These are phyloP conservation scores for Aplosporella prunicola DNA, from an alignment of 2,329 filamentous ascomycete genomes.

Conservation along the genomic window DNA sequence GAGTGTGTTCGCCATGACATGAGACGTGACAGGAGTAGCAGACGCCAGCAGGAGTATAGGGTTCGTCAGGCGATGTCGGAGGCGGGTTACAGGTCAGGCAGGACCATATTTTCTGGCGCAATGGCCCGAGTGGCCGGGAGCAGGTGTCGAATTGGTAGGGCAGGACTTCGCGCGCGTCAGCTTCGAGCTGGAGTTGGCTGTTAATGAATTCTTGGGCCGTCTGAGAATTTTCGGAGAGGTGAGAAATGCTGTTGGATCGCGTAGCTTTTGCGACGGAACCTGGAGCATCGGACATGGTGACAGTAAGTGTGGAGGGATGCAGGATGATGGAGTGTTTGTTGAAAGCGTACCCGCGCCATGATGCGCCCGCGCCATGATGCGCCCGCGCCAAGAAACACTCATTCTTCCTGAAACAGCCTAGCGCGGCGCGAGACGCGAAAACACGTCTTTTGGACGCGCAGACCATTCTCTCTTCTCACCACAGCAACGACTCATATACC, in stretches of 20 bases:
- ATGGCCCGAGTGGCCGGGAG: conserved; percentile 76
- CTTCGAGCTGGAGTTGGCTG: conserved; percentile 81
- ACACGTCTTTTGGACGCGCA: too few relatives aligned
- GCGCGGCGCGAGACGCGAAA: too few relatives aligned
- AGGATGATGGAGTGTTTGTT: too few relatives aligned
- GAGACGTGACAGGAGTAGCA: conserved; percentile 97
- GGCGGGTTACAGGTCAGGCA: conserved; percentile 90
- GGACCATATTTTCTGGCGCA: conserved; percentile 83
- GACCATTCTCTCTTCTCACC: too few relatives aligned
- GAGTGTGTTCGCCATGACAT: conserved; percentile 87
- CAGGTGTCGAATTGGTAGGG: conserved; percentile 94
- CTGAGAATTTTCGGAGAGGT: conserved; percentile 43
- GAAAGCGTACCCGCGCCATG: too few relatives aligned
- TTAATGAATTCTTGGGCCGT: conserved; percentile 64
- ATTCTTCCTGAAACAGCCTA: too few relatives aligned
- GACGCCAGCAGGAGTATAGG: conserved; percentile 67
- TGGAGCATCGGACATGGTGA: conserved; percentile 5
- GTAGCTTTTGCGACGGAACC: conserved; percentile 3
- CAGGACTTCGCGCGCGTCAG: conserved; percentile 86
- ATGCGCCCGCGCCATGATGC: too few relatives aligned
- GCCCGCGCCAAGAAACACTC: too few relatives aligned
- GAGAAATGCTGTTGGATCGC: conserved; percentile 31
- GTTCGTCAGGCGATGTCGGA: conserved; percentile 50
- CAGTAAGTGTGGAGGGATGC: too few relatives aligned
- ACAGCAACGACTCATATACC: too few relatives aligned